Base-by-base conservation (phyloP, 805 yeast genomes). In the Yamadazyma sp. region DNA sequence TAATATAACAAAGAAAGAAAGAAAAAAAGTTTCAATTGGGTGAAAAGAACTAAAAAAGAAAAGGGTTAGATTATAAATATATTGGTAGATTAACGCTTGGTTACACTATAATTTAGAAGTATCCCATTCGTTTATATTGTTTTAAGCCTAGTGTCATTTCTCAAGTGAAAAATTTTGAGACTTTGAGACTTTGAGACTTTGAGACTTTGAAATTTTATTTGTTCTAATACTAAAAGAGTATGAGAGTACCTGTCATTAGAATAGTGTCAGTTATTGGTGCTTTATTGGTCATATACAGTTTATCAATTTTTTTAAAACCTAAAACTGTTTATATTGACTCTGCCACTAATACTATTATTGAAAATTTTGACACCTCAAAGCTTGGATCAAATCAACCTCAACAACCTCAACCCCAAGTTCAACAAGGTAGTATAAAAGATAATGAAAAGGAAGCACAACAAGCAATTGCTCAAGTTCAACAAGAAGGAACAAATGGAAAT, bases 241-340 rank as follows among this genome's bases (percentile, higher is more conserved):
- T 45, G 50, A 39, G 48, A 31, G 5, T 36, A 10, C 36, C 46
- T n/a, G 38, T 32, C 13, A 23, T 44, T 14, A 31, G 45, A 24
- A 24, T 39, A 11, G 42, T 37, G 6, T 33, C 52, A 10, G 36
- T 49, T 1, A 17, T 34, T 10, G 46, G 44, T 20, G 50, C 44
- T 3, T 19, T 41, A 11, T 22, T 42, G 20, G 37, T 49, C 14
- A 14, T 49, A 7, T 48, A 44, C 25, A 9, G 35, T 5, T 22
- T 49, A 7, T 30, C 42, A 4, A 21, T 26, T 4, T 22, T 45
- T 4, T 21, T 40, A 3, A 39, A 33, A 19, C 52, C 52, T 1
- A 19, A 13, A 4, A 45, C 43, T 10, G 45, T 49, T 3, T 49
- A 49, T 27, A 37, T 49, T 7, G 53, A 49, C 23, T 19, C 40